These are phyloP conservation scores for Nakaseomyces glabratus DNA, from an alignment of 1,139 yeast genomes.

Conservation along the genomic window DNA sequence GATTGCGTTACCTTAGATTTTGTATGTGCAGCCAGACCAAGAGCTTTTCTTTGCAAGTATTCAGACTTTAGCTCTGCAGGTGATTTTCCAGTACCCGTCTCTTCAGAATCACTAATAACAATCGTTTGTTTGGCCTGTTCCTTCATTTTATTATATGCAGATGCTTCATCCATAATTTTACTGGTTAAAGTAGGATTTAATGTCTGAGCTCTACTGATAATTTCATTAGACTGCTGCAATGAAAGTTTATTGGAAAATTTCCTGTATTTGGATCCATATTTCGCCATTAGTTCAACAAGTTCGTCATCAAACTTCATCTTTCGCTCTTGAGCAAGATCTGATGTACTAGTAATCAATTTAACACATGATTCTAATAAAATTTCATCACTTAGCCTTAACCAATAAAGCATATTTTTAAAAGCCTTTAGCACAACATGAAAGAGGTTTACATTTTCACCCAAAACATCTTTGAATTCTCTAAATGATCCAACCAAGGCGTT, in stretches of 20 bases:
- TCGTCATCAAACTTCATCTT: conserved; percentile 41
- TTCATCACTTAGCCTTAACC: conserved; percentile 76
- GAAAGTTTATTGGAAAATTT: conserved; percentile 57
- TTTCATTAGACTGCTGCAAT: conserved; percentile 48
- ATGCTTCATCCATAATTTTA: conserved; percentile 40
- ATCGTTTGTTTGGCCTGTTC: conserved; percentile 12
- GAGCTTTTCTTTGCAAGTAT: conserved; percentile 26
- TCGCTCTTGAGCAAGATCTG: conserved; percentile 52
- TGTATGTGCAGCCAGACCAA: conserved; percentile 24
- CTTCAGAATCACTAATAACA: conserved; percentile 7
- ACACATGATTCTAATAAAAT: conserved; percentile 71
- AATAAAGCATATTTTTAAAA: conserved; percentile 54
- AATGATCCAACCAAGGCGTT: conserved; percentile 58
- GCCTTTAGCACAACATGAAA: conserved; percentile 35
- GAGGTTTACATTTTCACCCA: conserved; percentile 30
- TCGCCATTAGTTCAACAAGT: conserved; percentile 47
- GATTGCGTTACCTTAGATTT: conserved; percentile 36
- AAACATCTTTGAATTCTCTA: conserved; percentile 41
- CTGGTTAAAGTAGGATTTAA: conserved; percentile 49
- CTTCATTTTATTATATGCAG: conserved; percentile 32
- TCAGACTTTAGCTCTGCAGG: conserved; percentile 25
- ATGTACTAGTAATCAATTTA: conserved; percentile 53
- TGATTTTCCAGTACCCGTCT: conserved; percentile 1
- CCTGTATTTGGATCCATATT: conserved; percentile 56
- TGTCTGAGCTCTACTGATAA: conserved; percentile 48